Conservation (phyloP, 108 stramenopile genomes). For the Seminavis robusta region DNA sequence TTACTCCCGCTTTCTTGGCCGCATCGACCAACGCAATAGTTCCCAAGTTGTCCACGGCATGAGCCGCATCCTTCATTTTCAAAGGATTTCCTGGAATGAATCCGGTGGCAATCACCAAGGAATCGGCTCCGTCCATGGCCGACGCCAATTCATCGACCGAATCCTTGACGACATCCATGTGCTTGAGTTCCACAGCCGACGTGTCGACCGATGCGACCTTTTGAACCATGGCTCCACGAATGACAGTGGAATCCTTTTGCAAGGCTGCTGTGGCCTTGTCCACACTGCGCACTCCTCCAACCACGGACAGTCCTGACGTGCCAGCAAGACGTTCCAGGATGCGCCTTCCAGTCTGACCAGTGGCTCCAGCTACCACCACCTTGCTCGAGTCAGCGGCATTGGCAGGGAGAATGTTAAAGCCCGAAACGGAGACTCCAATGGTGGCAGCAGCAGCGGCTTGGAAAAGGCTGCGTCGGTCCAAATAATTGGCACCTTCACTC, state of each 20-base stretch:
- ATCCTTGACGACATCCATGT: constrained; percentile 61
- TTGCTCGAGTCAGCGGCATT: no score
- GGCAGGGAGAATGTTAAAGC: no score
- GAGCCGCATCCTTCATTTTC: constrained; percentile 73
- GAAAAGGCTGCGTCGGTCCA: no score
- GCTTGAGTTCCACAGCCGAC: constrained; percentile 38
- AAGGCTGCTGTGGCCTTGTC: constrained; percentile 62
- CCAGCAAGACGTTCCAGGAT: constrained; percentile 64
- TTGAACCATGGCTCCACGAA: constrained; percentile 80
- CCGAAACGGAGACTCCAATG: no score
- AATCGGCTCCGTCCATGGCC: constrained; percentile 50
- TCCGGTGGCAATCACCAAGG: constrained; percentile 71
- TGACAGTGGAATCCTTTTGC: constrained; percentile 50
- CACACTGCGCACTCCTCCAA: constrained; percentile 76
- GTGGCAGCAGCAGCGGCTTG: no score
- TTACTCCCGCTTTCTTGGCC: constrained; percentile 64
- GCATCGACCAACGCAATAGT: constrained; percentile 77
- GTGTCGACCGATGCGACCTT: constrained; percentile 50
- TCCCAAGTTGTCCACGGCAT: constrained; percentile 80
- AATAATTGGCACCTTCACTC: no score
- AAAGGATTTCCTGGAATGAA: constrained; percentile 77
- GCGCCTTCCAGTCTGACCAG: constrained; percentile 79
- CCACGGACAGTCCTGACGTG: constrained; percentile 19
- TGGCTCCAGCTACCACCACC: constrained; percentile 80
- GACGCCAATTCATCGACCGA: constrained; percentile 41